Conservation (phyloP, 1,284 basidiomycete genomes). For the Anthracocystis panici-leucophaei region DNA sequence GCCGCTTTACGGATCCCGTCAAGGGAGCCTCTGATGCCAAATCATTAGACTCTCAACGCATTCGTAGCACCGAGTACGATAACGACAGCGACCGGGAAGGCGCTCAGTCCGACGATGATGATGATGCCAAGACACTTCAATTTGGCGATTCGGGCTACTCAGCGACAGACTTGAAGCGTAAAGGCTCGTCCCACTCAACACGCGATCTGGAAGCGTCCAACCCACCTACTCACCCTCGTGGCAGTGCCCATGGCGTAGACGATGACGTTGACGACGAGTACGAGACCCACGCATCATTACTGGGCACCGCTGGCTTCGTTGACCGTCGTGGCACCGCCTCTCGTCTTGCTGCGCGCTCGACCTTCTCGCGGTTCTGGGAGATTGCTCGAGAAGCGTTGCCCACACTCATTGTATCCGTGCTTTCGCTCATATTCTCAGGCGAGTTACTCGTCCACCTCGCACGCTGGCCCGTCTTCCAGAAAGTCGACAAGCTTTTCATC, state of each 20-base stretch:
- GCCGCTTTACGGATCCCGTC: constrained; percentile 28
- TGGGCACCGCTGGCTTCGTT: constrained; percentile 40
- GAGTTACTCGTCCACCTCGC: constrained; percentile 87
- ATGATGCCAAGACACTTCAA: constrained; percentile 26
- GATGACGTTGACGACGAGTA: constrained; percentile 39
- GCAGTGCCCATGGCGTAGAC: constrained; percentile 1
- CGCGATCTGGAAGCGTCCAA: constrained; percentile 24
- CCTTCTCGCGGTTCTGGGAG: constrained; percentile 52
- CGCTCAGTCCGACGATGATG: constrained; percentile 10
- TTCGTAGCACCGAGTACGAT: constrained; percentile 22
- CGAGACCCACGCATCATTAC: constrained; percentile 39
- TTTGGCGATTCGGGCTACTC: constrained; percentile 32
- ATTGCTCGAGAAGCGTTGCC: constrained; percentile 70
- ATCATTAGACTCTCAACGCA: constrained; percentile 13
- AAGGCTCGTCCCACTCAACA: not conserved
- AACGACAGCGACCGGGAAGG: constrained; percentile 5
- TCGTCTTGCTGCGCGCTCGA: constrained; percentile 28
- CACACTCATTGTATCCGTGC: constrained; percentile 71
- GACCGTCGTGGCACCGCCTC: constrained; percentile 49
- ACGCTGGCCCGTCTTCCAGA: constrained; percentile 86
- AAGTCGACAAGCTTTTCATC: constrained; percentile 92
- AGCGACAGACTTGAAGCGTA: constrained; percentile 15
- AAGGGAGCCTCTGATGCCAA: constrained; percentile 12
- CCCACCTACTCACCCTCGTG: constrained; percentile 7
- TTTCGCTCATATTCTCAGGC: constrained; percentile 82